Base-by-base conservation (phyloP, 2,329 filamentous ascomycete genomes). In the Colletotrichum noveboracense region DNA sequence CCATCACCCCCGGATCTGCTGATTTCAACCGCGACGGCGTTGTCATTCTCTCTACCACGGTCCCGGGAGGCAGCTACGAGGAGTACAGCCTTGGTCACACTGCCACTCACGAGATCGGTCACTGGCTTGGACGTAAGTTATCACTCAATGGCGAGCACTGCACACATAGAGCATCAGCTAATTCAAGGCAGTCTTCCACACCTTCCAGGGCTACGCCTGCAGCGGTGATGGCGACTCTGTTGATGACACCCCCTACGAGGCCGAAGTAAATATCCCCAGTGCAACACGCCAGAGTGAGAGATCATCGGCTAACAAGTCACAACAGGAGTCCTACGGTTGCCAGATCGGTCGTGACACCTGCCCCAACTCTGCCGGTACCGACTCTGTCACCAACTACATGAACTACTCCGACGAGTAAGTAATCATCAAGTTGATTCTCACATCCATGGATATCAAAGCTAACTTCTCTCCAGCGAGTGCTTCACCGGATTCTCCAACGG, bases 31-130 rank as follows among this genome's bases (percentile, higher is more conserved):
- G 78, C 14, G 86, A 87, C 70, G 84, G 85, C 56, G 88, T 88
- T 80, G 81, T 83, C 68, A 80, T 87, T 64, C 80, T 82, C 26
- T 81, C 81, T 48, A 78, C 78, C 64, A 82, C 83, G 12, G 82
- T 86, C 24, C 86, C 85, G 7, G 86, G 84, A 12, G 85, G 86
- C 30, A 77, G 79, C 55, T 79, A 80, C 10, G 74, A 80, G 34
- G 83, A 86, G 74, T 85, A 80, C 77, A 80, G 83, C 79, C 78
- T 81, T 34, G 83, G 84, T 16, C 81, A 81, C 77, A 82, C 82
- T 6, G 79, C 78, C n/a, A 80, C 79, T 38, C 87, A 88, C 81
- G 88, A 89, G 80, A 81, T 86, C 56, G 87, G 87, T 21, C 88
- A 89, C 82, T 89, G 87, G 87, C 80, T 89, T 66, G 87, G 87